These are phyloP conservation scores for Xerocomus minutiporus DNA, from an alignment of 1,284 basidiomycete species.

Conservation along the genomic window DNA sequence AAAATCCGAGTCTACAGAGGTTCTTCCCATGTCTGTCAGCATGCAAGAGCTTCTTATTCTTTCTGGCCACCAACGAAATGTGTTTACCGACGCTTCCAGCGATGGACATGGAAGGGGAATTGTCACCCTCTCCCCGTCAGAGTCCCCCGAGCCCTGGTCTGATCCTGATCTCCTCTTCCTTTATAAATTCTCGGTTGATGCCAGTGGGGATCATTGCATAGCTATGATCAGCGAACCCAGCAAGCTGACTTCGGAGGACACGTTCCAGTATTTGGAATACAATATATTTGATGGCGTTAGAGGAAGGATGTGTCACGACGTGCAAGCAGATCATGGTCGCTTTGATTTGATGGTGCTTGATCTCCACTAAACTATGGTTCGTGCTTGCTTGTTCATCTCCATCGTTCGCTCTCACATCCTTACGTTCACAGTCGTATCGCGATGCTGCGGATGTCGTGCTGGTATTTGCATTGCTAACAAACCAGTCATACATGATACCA, in stretches of 20 bases:
- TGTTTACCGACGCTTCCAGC: conserved; percentile 14
- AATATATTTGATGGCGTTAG: conserved; percentile 19
- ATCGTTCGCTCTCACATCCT: neutral
- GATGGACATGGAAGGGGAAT: conserved; percentile 23
- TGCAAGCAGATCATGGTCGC: neutral
- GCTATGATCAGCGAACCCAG: conserved; percentile 12
- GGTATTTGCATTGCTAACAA: neutral
- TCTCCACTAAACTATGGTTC: conserved; percentile 9
- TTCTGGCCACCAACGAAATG: conserved; percentile 4
- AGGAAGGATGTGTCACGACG: conserved; percentile 20
- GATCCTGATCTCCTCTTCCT: neutral
- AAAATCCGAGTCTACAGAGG: neutral
- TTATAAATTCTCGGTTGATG: conserved; percentile 23
- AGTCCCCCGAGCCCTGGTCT: neutral
- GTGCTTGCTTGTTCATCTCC: neutral
- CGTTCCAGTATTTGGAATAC: conserved; percentile 1
- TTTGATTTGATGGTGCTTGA: conserved; percentile 18
- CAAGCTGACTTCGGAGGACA: conserved; percentile 7
- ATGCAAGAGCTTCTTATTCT: conserved; percentile 17
- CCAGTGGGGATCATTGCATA: conserved; percentile 16
- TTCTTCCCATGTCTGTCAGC: conserved; percentile 11
- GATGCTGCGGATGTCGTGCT: neutral
- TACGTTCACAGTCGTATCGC: neutral
- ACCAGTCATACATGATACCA: neutral
- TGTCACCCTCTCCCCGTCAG: conserved; percentile 8